phyloP scores from a whole-genome alignment of 495 filamentous ascomycete species.

The Penicillium ochrochloron region DNA sequence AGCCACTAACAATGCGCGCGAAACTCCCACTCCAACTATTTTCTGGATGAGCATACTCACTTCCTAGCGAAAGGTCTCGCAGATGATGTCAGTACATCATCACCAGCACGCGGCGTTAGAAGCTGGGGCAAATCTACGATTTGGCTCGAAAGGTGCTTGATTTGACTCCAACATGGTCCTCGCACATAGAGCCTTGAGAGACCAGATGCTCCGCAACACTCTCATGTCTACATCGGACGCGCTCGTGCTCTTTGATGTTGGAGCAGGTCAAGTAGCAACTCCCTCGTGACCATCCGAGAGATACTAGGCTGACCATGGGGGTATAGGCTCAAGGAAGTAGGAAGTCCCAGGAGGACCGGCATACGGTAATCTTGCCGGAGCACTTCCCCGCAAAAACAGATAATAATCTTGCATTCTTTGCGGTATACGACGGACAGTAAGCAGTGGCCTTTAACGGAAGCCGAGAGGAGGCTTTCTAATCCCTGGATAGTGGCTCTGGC shows the following conservation, averaged over 20 bases:
- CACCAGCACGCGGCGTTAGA: slow-evolving; percentile 16
- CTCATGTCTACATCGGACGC: slow-evolving; percentile 34
- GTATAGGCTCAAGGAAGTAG: slow-evolving; percentile 40
- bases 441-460: slow-evolving; percentile 12
- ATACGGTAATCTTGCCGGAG: slow-evolving; percentile 35
- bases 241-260: slow-evolving; percentile 40
- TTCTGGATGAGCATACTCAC: not conserved
- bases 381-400: slow-evolving; percentile 36
- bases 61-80: not conserved
- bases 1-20: no score
- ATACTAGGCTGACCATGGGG: slow-evolving; percentile 11
- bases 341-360: slow-evolving; percentile 40
- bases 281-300: not conserved
- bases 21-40: not conserved
- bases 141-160: not conserved
- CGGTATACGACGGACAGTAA: slow-evolving; percentile 50
- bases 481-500: slow-evolving; percentile 36
- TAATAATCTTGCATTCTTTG: slow-evolving; percentile 45
- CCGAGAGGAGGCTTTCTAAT: not conserved
- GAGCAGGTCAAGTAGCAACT: slow-evolving; percentile 36
- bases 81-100: slow-evolving; percentile 41
- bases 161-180: slow-evolving; percentile 21
- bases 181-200: slow-evolving; percentile 25
- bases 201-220: slow-evolving; percentile 31
- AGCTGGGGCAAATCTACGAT: not conserved